phyloP scores from a whole-genome alignment of 768 basidiomycete species.

The Rickenella mellea region DNA sequence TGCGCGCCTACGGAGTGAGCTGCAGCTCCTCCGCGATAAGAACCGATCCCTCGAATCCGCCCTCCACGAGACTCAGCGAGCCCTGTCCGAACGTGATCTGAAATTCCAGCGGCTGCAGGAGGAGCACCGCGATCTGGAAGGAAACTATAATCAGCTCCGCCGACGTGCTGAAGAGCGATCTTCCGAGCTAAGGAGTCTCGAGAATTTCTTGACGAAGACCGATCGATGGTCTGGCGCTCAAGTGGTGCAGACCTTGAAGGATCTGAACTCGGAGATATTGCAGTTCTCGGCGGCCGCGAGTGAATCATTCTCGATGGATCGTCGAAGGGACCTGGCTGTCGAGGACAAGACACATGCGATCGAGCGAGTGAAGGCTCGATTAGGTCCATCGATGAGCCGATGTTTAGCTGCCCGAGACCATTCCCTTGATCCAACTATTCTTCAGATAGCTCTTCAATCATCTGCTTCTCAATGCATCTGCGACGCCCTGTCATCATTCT shows the following conservation, averaged over 20 bases:
- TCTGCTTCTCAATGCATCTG: constrained; percentile 46
- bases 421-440: constrained; percentile 65
- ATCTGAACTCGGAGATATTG: constrained; percentile 74
- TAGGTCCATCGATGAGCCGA: background rate
- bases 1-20: background rate
- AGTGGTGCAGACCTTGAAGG: constrained; percentile 69
- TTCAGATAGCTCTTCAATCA: constrained; percentile 69
- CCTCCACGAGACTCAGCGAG: background rate
- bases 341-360: background rate
- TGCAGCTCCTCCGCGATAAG: background rate
- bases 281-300: constrained; percentile 71
- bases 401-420: constrained; percentile 37
- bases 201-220: constrained; percentile 63
- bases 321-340: too few relatives aligned
- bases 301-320: constrained; percentile 49
- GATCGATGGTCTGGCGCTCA: constrained; percentile 72
- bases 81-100: background rate
- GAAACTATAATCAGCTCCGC: background rate
- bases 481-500: constrained; percentile 54
- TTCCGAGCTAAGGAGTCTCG: constrained; percentile 48
- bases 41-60: background rate
- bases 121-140: background rate
- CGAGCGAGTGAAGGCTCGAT: background rate
- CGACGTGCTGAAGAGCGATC: constrained; percentile 36
- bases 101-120: background rate